Evolutionary conservation across 441 rosid species (phyloP).

Genomic region (Adansonia grandidieri): DNA sequence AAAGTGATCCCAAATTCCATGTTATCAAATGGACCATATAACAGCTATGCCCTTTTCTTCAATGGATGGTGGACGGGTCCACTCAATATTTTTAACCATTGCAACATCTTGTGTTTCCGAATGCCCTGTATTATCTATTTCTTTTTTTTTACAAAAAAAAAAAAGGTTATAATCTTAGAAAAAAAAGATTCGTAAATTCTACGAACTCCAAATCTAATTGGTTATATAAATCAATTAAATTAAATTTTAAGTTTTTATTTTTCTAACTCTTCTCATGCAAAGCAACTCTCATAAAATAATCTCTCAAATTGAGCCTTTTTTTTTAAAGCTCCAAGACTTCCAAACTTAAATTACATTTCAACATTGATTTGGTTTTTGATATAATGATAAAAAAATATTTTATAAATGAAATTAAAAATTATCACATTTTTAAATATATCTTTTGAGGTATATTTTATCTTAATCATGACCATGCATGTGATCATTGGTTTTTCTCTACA

Average conservation of each 20-base stretch:
- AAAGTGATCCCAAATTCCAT: conserved; percentile 33
- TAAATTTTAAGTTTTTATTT: neutral
- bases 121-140: neutral
- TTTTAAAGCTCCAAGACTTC: conserved; percentile 5
- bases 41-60: neutral
- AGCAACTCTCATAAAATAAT: neutral
- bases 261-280: neutral
- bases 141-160: no score
- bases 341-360: neutral
- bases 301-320: neutral
- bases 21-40: conserved; percentile 23
- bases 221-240: no score
- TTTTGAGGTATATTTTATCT: neutral
- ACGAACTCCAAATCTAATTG: no score
- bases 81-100: neutral
- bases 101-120: conserved; percentile 1
- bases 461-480: no score
- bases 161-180: no score
- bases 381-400: no score
- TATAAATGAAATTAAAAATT: no score
- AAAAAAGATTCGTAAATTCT: no score
- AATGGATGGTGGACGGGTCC: conserved; percentile 8
- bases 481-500: no score
- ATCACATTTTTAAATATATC: neutral
- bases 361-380: neutral